Evolutionary conservation across 108 stramenopile species (phyloP).

Genomic region (Mayamaea pseudoterrestris): DNA sequence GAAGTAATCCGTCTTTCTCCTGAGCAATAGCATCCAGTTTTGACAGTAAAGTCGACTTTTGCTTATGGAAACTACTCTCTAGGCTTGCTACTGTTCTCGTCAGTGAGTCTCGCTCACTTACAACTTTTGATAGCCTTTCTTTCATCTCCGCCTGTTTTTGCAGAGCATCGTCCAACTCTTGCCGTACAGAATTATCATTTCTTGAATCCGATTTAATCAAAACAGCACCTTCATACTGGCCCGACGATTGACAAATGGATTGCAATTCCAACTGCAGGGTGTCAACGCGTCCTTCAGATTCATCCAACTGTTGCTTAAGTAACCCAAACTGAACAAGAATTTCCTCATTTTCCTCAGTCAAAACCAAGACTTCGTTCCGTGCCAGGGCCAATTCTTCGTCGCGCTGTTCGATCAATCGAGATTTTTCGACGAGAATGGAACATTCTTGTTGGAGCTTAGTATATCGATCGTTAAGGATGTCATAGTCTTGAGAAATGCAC

Average conservation of each 20-base stretch:
- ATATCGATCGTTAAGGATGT: too few species aligned
- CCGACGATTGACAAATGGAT: conserved; percentile 4
- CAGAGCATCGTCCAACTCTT: conserved; percentile 10
- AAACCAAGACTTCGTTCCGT: conserved; percentile 24
- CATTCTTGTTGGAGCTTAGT: too few species aligned
- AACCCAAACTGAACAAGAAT: conserved; percentile 71
- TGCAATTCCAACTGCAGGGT: conserved; percentile 11
- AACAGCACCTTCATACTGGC: too few species aligned
- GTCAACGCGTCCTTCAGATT: conserved; percentile 14
- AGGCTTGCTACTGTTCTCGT: background rate
- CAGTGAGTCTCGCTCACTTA: background rate
- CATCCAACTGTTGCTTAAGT: conserved; percentile 51
- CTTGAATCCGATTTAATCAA: conserved; percentile 8
- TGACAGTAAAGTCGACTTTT: background rate
- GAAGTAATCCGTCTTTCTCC: too few species aligned
- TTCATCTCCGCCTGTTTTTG: conserved; percentile 26
- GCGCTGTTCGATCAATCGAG: background rate
- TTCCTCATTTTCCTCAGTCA: conserved; percentile 64
- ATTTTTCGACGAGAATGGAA: background rate
- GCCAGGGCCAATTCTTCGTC: background rate
- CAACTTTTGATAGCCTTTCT: conserved; percentile 7
- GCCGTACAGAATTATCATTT: conserved; percentile 13
- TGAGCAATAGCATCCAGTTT: background rate
- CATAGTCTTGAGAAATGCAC: too few species aligned
- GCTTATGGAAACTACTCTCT: background rate